Base-by-base conservation (phyloP, 208 protist genomes). In the Crithidia mellificae region DNA sequence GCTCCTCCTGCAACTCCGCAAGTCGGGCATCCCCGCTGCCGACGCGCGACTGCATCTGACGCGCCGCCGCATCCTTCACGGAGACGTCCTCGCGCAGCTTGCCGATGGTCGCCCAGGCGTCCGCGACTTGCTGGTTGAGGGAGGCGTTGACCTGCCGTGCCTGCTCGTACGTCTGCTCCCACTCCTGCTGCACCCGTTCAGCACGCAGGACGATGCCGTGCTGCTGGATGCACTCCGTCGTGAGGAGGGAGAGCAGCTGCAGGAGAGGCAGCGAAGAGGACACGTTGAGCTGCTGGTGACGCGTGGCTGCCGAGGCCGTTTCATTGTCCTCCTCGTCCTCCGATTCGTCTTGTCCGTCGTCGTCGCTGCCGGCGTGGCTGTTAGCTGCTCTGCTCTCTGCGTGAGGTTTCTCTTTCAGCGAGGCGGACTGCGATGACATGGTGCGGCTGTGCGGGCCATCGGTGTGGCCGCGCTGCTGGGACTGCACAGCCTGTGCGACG, bases 121-220 rank as follows among this genome's bases (percentile, higher is more conserved):
- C 90, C 39, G 30, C 66, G 4, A 91, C 36, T 67, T 93, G 90
- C 58, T 78, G 64, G 61, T 87, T 82, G 6, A 93, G 68, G 5
- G 82, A 76, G 29, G 80, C 76, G 68, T 95, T 95, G 19, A 92
- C 85, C 15, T 68, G 66, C 6, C 81, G 70, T 8, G 87, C 90
- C 66, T 95, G 59, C 66, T 86, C 81, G 69, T 93, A 95, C n/a
- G 90, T 93, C 34, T 74, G 62, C 68, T 90, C 90, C 90, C 86
- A 92, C 73, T 92, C 83, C 57, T 73, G 76, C 64, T 92, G 81
- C 44, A 90, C 63, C 17, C 58, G 56, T 22, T 72, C 65, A 4
- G 72, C 65, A 0, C 72, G 72, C 11, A 54, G 34, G 20, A 72
- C 63, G 22, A 68, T 29, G 36, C 20, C 34, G 57, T 72, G 72